A percentile compares a stretch with the other conserved stretches of the same genome.
These are phyloP conservation scores for Nitzschia sp. DNA, from an alignment of 108 stramenopile genomes.

Conservation along the genomic window DNA sequence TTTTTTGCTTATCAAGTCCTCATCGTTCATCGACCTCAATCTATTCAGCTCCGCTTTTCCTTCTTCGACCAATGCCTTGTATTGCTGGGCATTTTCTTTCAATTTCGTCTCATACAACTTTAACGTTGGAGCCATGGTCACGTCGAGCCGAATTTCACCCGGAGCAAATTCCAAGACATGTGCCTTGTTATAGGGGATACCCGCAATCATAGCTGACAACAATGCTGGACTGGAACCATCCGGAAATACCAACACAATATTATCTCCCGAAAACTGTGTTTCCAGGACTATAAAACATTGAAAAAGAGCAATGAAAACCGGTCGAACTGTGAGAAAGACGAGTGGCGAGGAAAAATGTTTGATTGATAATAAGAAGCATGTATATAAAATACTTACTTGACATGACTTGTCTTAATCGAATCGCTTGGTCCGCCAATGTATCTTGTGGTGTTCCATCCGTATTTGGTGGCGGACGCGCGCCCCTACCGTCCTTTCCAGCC, in stretches of 20 bases:
- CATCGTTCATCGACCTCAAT: conserved; percentile 11
- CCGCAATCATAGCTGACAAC: conserved; percentile 74
- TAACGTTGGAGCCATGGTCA: conserved; percentile 28
- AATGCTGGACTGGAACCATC: conserved; percentile 82
- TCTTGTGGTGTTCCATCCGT: conserved; percentile 85
- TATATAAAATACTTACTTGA: conserved; percentile 26
- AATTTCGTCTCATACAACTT: conserved; percentile 23
- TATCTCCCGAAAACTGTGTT: conserved; percentile 77
- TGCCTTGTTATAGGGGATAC: conserved; percentile 64
- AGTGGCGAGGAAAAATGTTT: background rate
- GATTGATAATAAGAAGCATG: background rate
- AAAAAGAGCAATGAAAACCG: conserved; percentile 5
- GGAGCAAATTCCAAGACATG: conserved; percentile 68
- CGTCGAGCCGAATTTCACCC: conserved; percentile 65
- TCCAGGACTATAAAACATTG: conserved; percentile 45
- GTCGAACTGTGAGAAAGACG: background rate
- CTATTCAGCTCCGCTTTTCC: conserved; percentile 30
- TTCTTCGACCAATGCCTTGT: conserved; percentile 13
- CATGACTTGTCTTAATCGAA: conserved; percentile 69
- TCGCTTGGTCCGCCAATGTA: conserved; percentile 67
- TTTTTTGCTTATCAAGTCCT: conserved; percentile 29
- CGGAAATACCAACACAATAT: conserved; percentile 67
- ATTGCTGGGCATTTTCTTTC: conserved; percentile 11
- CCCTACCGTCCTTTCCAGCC: conserved; percentile 55
- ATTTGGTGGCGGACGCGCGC: conserved; percentile 69